Conservation (phyloP, 441 rosid genomes). For the Eruca vesicaria region DNA sequence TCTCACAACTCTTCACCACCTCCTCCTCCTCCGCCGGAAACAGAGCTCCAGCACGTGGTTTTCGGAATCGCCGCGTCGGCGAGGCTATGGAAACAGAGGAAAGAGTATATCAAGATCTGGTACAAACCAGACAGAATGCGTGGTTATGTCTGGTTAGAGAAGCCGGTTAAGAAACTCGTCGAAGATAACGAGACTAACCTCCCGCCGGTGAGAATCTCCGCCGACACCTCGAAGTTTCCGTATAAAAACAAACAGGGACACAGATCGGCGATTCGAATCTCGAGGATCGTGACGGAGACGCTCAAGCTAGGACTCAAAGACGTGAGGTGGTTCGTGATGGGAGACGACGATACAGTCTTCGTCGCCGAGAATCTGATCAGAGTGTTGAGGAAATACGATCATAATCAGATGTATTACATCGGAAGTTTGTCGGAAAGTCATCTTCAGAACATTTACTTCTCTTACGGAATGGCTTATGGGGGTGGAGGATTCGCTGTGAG, state of each 20-base stretch:
- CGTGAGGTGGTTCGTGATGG: conserved; percentile 97
- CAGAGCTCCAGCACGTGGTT: conserved; percentile 59
- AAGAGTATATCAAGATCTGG: conserved; percentile 91
- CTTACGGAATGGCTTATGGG: conserved; percentile 97
- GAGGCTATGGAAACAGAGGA: conserved; percentile 78
- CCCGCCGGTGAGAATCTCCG: conserved; percentile 72
- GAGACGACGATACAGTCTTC: conserved; percentile 96
- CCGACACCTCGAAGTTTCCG: conserved; percentile 67
- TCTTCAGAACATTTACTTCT: conserved; percentile 88
- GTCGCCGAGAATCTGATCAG: conserved; percentile 76
- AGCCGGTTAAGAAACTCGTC: conserved; percentile 37
- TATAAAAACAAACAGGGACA: conserved; percentile 83
- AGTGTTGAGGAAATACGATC: conserved; percentile 77
- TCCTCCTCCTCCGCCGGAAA: conserved; percentile 14
- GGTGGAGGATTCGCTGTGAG: conserved; percentile 98
- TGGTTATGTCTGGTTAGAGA: conserved; percentile 87
- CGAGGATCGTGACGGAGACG: conserved; percentile 86
- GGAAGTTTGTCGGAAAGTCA: conserved; percentile 95
- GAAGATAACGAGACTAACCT: conserved; percentile 37
- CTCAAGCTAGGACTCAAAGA: conserved; percentile 56
- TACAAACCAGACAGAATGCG: conserved; percentile 67
- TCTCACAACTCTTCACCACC: conserved; percentile 13
- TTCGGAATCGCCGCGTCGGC: conserved; percentile 96
- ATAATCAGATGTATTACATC: conserved; percentile 82
- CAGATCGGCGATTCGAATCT: conserved; percentile 90